These are phyloP conservation scores for Aspergillus sp. DNA, from an alignment of 2,329 filamentous ascomycete genomes.

Conservation along the genomic window DNA sequence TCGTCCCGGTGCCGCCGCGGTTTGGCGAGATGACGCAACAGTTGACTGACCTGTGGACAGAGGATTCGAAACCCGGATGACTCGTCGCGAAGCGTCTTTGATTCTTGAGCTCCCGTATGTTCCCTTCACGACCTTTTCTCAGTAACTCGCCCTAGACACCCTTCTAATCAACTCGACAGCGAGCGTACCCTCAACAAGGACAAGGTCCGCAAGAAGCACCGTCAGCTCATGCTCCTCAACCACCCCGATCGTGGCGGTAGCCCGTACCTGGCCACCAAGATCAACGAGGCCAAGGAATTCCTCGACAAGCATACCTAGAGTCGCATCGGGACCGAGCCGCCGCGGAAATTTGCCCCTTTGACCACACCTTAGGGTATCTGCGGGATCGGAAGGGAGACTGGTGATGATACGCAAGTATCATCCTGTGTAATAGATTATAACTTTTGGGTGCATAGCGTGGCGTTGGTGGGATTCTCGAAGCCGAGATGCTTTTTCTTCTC, in stretches of 20 bases:
- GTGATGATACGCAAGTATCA: conserved; percentile 5
- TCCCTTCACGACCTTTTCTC: background rate
- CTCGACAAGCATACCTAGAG: conserved; percentile 68
- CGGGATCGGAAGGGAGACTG: conserved; percentile 5
- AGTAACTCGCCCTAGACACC: background rate
- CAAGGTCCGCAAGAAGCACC: conserved; percentile 91
- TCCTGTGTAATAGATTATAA: conserved; percentile 24
- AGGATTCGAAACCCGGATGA: conserved; percentile 97
- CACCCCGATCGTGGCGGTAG: conserved; percentile 96
- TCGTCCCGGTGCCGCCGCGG: conserved; percentile 2
- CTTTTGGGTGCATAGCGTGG: conserved; percentile 42
- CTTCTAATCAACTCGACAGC: conserved; percentile 48
- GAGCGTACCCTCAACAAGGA: conserved; percentile 88
- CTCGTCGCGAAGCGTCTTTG: conserved; percentile 80
- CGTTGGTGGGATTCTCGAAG: conserved; percentile 35
- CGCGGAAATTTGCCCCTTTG: background rate
- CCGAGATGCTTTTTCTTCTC: conserved; percentile 15
- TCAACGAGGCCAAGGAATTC: conserved; percentile 97
- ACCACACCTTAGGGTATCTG: background rate
- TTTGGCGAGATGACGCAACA: background rate
- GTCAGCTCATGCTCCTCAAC: conserved; percentile 94
- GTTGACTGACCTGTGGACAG: conserved; percentile 23
- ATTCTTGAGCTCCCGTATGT: conserved; percentile 86
- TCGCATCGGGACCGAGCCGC: background rate
- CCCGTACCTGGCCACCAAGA: conserved; percentile 93